Base-by-base conservation (phyloP, 1,284 basidiomycete genomes). In the Chiua sp. region DNA sequence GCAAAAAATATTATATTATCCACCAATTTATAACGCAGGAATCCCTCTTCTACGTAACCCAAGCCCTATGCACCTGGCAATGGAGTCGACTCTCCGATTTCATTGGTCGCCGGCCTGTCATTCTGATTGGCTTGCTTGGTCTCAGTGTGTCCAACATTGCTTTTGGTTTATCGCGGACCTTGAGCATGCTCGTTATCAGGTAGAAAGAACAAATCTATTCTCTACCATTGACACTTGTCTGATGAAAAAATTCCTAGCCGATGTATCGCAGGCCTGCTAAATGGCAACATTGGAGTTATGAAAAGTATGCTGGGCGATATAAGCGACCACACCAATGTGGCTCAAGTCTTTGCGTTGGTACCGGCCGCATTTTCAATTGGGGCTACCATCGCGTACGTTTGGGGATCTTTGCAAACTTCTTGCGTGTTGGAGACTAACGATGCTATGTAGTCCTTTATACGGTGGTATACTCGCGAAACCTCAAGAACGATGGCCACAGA, bases 71-170 rank as follows among this genome's bases (percentile, higher is more conserved):
- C 20, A 84, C 89, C 20, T 76, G 92, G 47, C 85, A 90, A 60
- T 93, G 90, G 90, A 87, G 87, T 69, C 84, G 87, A 23, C 65
- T 87, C 15, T 92, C 90, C 8, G 91, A 93, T 67, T 78, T 81
- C 48, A 75, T 91, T 42, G 91, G 91, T 33, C 85, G 91, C 33
- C 87, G 87, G 61, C 91, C 90, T 7, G 83, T 93, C 46, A 81
- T 93, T 60, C 77, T 92, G 56, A 76, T 76, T 4, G 91, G 91
- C 4, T 72, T 92, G 3, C 75, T 82, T 23, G 91, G 91, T 11
- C 71, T 91, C 18, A 85, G 86, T 10, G 48, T 87, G 7, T 90
- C 88, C 20, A 90, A 90, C 81, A 84, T 85, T 63, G 84, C 82
- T 64, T 91, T 93, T 69, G 91, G 91, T 11, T 72, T 93, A 28